phyloP scores from a whole-genome alignment of 139 green algal genomes.

The Haematococcus lacustris region DNA sequence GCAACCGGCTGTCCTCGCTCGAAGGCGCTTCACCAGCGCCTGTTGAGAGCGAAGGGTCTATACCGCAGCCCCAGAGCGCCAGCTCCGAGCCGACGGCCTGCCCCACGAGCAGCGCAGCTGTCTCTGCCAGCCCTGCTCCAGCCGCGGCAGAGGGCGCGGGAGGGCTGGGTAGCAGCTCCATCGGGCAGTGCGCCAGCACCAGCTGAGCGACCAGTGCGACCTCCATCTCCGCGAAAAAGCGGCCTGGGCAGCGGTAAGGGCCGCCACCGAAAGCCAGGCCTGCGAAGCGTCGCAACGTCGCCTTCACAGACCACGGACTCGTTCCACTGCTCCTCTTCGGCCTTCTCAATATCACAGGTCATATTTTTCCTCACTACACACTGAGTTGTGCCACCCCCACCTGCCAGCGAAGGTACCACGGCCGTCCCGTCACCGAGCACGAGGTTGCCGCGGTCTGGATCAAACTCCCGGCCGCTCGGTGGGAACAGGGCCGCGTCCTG shows the following conservation, averaged over 20 bases:
- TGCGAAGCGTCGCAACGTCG: not conserved
- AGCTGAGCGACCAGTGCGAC: slow-evolving; percentile 48
- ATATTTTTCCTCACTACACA: not conserved
- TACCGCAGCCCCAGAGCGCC: not conserved
- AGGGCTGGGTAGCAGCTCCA: too few species aligned
- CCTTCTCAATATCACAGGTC: not conserved
- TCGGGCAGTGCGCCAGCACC: slow-evolving; percentile 22
- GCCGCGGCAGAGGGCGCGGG: not conserved
- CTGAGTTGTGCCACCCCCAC: slow-evolving; percentile 10
- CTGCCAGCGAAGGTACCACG: slow-evolving; percentile 43
- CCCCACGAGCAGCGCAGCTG: not conserved
- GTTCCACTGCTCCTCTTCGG: not conserved
- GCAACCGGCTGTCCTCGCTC: slow-evolving; percentile 14
- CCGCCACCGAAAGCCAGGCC: slow-evolving; percentile 32
- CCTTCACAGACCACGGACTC: not conserved
- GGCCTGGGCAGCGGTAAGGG: slow-evolving; percentile 58
- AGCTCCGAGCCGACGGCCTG: not conserved
- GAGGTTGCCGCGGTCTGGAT: slow-evolving; percentile 36
- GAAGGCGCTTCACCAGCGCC: not conserved
- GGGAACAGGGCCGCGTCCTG: slow-evolving; percentile 40
- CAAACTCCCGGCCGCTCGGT: slow-evolving; percentile 15
- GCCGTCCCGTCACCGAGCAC: slow-evolving; percentile 28
- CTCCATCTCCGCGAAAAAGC: slow-evolving; percentile 70
- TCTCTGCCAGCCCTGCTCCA: not conserved
- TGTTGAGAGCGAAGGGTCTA: not conserved